These are phyloP conservation scores for Lactarius indigo DNA, from an alignment of 768 basidiomycete genomes.

Conservation along the genomic window DNA sequence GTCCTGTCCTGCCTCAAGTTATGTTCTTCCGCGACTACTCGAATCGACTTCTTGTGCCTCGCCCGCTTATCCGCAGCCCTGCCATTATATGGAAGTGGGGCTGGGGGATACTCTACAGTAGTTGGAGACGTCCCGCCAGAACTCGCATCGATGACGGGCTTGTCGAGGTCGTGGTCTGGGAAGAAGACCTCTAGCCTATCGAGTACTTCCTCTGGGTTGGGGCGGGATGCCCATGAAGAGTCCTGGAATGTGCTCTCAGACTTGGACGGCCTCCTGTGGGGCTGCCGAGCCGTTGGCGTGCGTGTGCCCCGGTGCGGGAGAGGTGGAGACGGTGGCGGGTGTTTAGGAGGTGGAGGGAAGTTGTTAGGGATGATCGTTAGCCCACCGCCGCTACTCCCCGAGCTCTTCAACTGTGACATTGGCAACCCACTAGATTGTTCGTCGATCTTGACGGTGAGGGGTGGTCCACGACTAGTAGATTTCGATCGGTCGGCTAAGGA, in stretches of 20 bases:
- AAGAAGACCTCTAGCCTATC: slow-evolving; percentile 93
- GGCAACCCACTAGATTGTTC: slow-evolving; percentile 28
- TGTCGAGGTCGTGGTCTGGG: slow-evolving; percentile 93
- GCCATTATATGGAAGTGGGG: slow-evolving; percentile 30
- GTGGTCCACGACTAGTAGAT: slow-evolving; percentile 23
- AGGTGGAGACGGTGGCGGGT: slow-evolving; percentile 29
- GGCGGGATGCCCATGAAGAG: slow-evolving; percentile 85
- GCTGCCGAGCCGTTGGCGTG: slow-evolving; percentile 25
- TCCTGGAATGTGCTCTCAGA: slow-evolving; percentile 63
- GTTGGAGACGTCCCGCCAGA: slow-evolving; percentile 80
- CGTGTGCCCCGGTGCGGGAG: slow-evolving; percentile 24
- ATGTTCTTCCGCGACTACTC: slow-evolving; percentile 86
- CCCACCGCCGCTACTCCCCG: slow-evolving; percentile 31
- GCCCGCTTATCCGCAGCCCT: slow-evolving; percentile 37
- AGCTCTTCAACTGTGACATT: slow-evolving; percentile 26
- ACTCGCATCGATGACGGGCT: slow-evolving; percentile 86
- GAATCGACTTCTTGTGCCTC: slow-evolving; percentile 84
- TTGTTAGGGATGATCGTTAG: slow-evolving; percentile 35
- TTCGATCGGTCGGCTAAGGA: slow-evolving; percentile 9
- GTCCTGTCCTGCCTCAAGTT: slow-evolving; percentile 72
- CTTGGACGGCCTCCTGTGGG: slow-evolving; percentile 26
- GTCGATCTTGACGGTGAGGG: slow-evolving; percentile 26
- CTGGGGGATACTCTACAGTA: slow-evolving; percentile 45
- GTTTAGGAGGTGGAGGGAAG: slow-evolving; percentile 28
- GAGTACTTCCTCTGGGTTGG: slow-evolving; percentile 88